Evolutionary conservation across 768 basidiomycete species (phyloP), one percentile per base, ranked within the genome.

Genomic region (Rubroboletus pulcherrimus): DNA sequence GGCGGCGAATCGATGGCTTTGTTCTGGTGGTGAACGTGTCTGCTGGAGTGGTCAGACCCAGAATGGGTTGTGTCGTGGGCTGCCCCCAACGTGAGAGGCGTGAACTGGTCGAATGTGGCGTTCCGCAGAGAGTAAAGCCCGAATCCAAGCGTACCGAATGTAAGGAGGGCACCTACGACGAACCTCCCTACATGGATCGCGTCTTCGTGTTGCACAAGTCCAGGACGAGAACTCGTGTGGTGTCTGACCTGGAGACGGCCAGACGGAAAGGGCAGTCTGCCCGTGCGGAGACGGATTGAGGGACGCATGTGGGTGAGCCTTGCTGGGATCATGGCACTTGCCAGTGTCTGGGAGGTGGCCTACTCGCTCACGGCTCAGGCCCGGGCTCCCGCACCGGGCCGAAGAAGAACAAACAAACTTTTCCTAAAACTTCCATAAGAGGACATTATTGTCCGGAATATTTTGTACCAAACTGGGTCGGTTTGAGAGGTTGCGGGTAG

Each of bases 131-230:
- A 53, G n/a, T 71, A 48, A 29, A 62, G 50, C 14, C 69, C 53
- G 11, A 61, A 43, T 26, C 57, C 64, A 5, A 65, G 57, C 4
- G 61, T 33, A 6, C 68, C 64, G 38, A 70, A 41, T 4, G 59
- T 34, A 17, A 70, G 8, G 30, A 70, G 30, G 1, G 68, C 51
- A 14, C 64, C 63, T 15, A 40, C 33, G 29, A 60, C 56, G 42
- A 69, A 56, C 35, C 29, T 56, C 30, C 62, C 53, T 10, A 58
- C 12, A 8, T 29, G 54, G 14, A 31, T 19, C 31, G 53, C n/a
- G n/a, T 63, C 58, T 33, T 49, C 21, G 19, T 44, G 62, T 29
- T 35, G 38, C 30, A 33, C 40, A 7, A 49, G 30, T 37, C 38
- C 48, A 15, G 49, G 38, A 11, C 26, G 55, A 17, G 17, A 50